Percentiles rank a stretch among this genome's conserved stretches.
phyloP scores from a whole-genome alignment of 495 filamentous ascomycete genomes.

The Penicillium waksmanii region DNA sequence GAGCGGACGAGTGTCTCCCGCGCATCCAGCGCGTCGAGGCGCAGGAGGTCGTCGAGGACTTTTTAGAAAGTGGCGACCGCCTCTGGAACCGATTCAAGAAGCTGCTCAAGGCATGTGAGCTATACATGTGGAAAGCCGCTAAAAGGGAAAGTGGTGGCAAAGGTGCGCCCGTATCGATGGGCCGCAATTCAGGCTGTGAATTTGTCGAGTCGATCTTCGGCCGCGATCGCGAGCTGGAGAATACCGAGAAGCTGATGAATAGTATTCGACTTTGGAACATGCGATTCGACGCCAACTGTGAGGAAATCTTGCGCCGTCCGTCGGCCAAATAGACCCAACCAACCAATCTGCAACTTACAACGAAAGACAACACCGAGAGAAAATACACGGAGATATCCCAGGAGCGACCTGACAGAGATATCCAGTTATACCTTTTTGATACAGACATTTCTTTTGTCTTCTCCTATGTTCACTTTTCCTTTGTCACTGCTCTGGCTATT shows the following conservation, averaged over 20 bases:
- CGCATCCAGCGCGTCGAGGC: slow-evolving; percentile 73
- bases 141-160: slow-evolving; percentile 65
- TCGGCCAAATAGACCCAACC: slow-evolving; percentile 27
- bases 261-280: slow-evolving; percentile 91
- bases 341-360: slow-evolving; percentile 8
- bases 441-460: neutral
- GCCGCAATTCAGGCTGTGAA: slow-evolving; percentile 90
- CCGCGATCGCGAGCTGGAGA: slow-evolving; percentile 85
- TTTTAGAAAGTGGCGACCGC: slow-evolving; percentile 87
- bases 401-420: slow-evolving; percentile 11
- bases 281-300: slow-evolving; percentile 96
- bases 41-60: slow-evolving; percentile 84
- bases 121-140: slow-evolving; percentile 85
- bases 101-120: slow-evolving; percentile 87
- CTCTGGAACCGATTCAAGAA: slow-evolving; percentile 85
- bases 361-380: slow-evolving; percentile 11
- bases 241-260: slow-evolving; percentile 94
- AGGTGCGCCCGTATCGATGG: slow-evolving; percentile 67
- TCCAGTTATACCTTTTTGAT: slow-evolving; percentile 7
- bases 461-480: slow-evolving; percentile 10
- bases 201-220: slow-evolving; percentile 98
- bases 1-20: slow-evolving; percentile 79
- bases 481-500: neutral
- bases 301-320: slow-evolving; percentile 73
- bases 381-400: slow-evolving; percentile 4